Base-by-base conservation (phyloP, 352 stramenopile species). In the Pythium chondricola region DNA sequence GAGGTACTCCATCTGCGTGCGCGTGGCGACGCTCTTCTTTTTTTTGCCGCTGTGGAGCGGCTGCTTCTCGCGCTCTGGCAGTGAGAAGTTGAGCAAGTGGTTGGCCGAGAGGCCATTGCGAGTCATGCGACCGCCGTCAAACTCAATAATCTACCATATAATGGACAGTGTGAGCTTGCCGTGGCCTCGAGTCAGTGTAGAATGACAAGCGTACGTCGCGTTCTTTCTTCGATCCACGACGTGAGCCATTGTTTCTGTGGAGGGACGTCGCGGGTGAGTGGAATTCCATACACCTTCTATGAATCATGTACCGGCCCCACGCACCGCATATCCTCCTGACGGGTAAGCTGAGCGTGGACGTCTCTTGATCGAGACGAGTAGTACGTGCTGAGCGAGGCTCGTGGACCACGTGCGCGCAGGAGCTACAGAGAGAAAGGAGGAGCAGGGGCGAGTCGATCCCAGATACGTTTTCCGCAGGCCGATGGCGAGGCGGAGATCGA, bases 1-100 rank as follows among this genome's bases (percentile, higher is more conserved):
- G 14, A 93, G 73, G 50, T 86, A 93, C 65, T 93, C 79, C 58
- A 56, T 85, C 41, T 89, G 79, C 36, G 82, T 93, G 52, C 79
- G 77, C 43, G 74, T 60, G 2, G 31, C 64, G 35, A 38, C 33
- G 32, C 56, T 57, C 36, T 56, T 77, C 56, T 89, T 91, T 60
- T 84, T 88, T 50, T 74, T 75, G 36, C 70, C 60, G 29, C 65
- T 51, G 40, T 67, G 46, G 17, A 58, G 43, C 31, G 61, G 51
- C 2, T 56, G 46, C 31, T 67, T 79, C 38, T 93, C 77, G 29
- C 82, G 76, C 53, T 89, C 79, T 3, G 82, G 82, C 24, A 90
- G 69, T 29, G 69, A 71, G 33, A 93, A 93, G 46, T 93, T 93
- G 41, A 93, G 71, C 60, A 93, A 57, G 49, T 93, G 78, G 46